These are phyloP conservation scores for Tausonia pullulans DNA, from an alignment of 1,284 basidiomycete species.

Conservation along the genomic window DNA sequence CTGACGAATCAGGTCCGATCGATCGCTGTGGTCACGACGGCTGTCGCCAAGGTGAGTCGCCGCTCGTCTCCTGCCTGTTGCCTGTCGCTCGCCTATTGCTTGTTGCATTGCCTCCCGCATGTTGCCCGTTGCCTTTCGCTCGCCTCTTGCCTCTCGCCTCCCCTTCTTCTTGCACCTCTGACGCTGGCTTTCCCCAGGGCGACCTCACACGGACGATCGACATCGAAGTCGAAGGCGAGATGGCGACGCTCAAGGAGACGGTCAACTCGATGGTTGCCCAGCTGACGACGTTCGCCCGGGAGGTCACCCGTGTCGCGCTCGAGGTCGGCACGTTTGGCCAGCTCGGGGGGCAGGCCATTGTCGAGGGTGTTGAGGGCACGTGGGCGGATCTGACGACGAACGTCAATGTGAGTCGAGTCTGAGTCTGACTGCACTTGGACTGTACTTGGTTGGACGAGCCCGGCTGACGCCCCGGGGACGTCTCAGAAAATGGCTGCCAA, in stretches of 20 bases:
- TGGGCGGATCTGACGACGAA: conserved; percentile 87
- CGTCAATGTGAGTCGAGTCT: conserved; percentile 54
- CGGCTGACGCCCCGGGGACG: conserved; percentile 10
- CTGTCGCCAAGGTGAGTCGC: conserved; percentile 49
- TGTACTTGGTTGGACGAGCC: neutral
- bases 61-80: too few relatives aligned
- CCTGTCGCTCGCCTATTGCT: conserved; percentile 1
- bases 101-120: conserved; percentile 17
- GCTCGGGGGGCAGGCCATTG: conserved; percentile 80
- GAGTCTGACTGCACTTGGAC: conserved; percentile 14
- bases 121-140: too few relatives aligned
- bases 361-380: conserved; percentile 85
- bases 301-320: conserved; percentile 87
- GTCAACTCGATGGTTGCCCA: conserved; percentile 61
- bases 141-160: conserved; percentile 25
- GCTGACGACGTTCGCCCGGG: conserved; percentile 78
- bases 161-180: neutral
- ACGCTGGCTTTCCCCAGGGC: conserved; percentile 21
- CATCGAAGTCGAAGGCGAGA: conserved; percentile 78
- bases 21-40: conserved; percentile 84
- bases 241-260: conserved; percentile 68
- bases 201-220: conserved; percentile 46
- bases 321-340: conserved; percentile 88
- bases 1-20: conserved; percentile 84
- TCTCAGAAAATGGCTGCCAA: conserved; percentile 77